phyloP scores from a whole-genome alignment of 495 filamentous ascomycete species.

The Tuber umbilicatum region DNA sequence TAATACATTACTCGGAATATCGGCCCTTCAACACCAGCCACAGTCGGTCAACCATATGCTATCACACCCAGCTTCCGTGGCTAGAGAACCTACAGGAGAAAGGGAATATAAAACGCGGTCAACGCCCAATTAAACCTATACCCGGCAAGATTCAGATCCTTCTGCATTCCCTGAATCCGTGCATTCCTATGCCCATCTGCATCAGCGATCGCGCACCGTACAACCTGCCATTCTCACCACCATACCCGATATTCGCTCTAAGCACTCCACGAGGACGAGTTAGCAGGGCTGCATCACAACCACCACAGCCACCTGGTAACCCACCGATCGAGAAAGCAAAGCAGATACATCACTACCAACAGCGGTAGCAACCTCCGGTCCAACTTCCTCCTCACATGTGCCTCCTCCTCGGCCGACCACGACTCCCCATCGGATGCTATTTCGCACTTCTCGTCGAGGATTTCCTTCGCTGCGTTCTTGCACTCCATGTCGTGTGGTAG shows the following conservation, averaged over 20 bases:
- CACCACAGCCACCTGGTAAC: background rate
- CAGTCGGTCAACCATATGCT: constrained; percentile 1
- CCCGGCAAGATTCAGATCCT: constrained; percentile 47
- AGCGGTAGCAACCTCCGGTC: constrained; percentile 51
- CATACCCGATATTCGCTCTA: constrained; percentile 38
- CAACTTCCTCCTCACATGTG: constrained; percentile 48
- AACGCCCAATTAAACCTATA: constrained; percentile 55
- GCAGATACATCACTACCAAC: constrained; percentile 52
- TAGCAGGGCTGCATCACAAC: background rate
- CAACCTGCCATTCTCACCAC: background rate
- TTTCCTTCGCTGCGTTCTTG: background rate
- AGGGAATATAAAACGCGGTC: constrained; percentile 61
- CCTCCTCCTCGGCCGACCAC: constrained; percentile 53
- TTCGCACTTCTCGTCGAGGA: background rate
- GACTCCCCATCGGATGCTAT: constrained; percentile 7
- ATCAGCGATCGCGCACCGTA: background rate
- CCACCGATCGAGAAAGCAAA: constrained; percentile 57
- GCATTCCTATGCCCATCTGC: constrained; percentile 47
- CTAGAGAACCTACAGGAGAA: constrained; percentile 44
- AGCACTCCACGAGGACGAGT: background rate
- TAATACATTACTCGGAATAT: constrained; percentile 67
- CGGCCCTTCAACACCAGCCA: constrained; percentile 12
- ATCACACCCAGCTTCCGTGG: background rate
- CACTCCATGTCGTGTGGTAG: background rate
- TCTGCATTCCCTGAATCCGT: constrained; percentile 51